Evolutionary conservation across 2,329 filamentous ascomycete genomes (phyloP), one percentile per base, ranked within the genome.

Genomic region (Aureobasidium sp.): DNA sequence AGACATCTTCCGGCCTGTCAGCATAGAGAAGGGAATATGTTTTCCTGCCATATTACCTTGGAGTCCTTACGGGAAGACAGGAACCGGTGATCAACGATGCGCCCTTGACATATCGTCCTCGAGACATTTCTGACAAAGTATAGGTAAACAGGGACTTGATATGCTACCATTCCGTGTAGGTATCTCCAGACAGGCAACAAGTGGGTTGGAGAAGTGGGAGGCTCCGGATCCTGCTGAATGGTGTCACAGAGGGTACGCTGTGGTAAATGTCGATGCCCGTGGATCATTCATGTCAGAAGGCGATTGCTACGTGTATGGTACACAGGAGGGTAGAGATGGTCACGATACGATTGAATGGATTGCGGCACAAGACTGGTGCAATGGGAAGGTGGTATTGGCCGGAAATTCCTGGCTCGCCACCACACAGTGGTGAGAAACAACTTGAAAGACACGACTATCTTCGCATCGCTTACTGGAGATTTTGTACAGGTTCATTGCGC

Each of bases 391-490:
- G 16, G 80, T 78, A 8, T 75, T 83, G 71, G 78, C 79, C 0
- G 83, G 83, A 0, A 84, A 84, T 65, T 82, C 79, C 0, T 73
- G 75, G 6, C 75, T 84, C 4, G 81, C 80, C 0, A 81, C 76
- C 40, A 72, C 75, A 0, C 81, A 84, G 63, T 74, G 72, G 73
- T n/a, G n/a, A n/a, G n/a, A n/a, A n/a, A n/a, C n/a, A n/a, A n/a
- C n/a, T n/a, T n/a, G n/a, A n/a, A n/a, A n/a, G n/a, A n/a, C n/a
- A n/a, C n/a, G n/a, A n/a, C n/a, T n/a, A n/a, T n/a, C n/a, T n/a
- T n/a, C n/a, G n/a, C n/a, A n/a, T n/a, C n/a, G n/a, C n/a, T n/a
- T n/a, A n/a, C n/a, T n/a, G n/a, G n/a, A n/a, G n/a, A n/a, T n/a
- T n/a, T n/a, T n/a, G n/a, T n/a, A n/a, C n/a, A n/a, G n/a, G n/a